Conservation (phyloP, 306 rosid genomes). For the Cotoneaster glaucophyllus region DNA sequence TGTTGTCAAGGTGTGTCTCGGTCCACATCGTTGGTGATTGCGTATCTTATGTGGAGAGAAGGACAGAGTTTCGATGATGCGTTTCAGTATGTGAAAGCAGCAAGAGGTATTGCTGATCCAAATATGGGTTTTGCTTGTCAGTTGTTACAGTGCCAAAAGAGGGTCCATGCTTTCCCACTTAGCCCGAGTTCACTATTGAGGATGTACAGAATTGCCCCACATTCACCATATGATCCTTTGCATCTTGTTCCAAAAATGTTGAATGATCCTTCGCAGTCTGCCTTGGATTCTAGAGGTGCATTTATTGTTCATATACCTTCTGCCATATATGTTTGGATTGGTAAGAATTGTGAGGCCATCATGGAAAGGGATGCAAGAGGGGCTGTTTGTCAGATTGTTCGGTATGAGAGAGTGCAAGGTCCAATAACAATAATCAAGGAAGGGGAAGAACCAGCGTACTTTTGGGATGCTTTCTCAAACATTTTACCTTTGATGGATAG, state of each 20-base stretch:
- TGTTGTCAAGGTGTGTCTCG: slow-evolving; percentile 99
- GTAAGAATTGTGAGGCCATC: slow-evolving; percentile 68
- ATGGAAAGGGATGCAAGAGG: slow-evolving; percentile 98
- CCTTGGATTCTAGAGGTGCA: slow-evolving; percentile 92
- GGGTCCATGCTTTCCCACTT: slow-evolving; percentile 95
- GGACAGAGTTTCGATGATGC: slow-evolving; percentile 99
- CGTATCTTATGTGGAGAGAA: slow-evolving; percentile 99
- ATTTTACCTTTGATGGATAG: slow-evolving; percentile 78
- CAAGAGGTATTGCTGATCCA: slow-evolving; percentile 97
- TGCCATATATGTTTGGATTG: slow-evolving; percentile 91
- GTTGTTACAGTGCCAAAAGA: slow-evolving; percentile 90
- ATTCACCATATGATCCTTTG: slow-evolving; percentile 92
- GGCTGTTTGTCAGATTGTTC: slow-evolving; percentile 89
- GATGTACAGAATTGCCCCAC: slow-evolving; percentile 91
- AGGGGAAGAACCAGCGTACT: slow-evolving; percentile 67
- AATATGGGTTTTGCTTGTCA: slow-evolving; percentile 99
- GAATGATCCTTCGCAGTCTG: slow-evolving; percentile 61
- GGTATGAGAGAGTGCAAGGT: slow-evolving; percentile 89
- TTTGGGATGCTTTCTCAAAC: slow-evolving; percentile 77
- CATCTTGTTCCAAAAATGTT: slow-evolving; percentile 98
- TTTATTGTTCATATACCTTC: slow-evolving; percentile 76
- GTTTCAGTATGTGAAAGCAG: slow-evolving; percentile 97
- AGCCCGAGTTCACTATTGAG: slow-evolving; percentile 97
- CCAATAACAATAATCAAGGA: slow-evolving; percentile 60
- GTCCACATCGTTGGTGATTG: slow-evolving; percentile 95